Evolutionary conservation across 768 basidiomycete genomes (phyloP).

Genomic region (Macrolepiota albuminosa): DNA sequence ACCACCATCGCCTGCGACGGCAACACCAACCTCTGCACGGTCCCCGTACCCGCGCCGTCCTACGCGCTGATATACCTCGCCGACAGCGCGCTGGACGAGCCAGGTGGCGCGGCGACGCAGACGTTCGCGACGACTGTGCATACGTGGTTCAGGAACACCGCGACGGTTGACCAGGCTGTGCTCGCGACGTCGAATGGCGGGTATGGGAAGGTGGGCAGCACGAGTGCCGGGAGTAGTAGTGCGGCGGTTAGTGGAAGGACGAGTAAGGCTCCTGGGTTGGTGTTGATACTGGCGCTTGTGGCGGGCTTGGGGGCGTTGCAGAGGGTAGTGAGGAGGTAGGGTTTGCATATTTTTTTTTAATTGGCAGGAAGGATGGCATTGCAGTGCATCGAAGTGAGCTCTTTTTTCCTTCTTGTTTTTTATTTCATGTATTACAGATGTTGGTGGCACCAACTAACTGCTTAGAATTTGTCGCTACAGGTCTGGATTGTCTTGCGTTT

Average conservation of each 20-base stretch:
- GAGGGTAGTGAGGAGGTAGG: neutral
- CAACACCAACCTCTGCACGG: slow-evolving; percentile 45
- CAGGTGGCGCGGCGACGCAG: slow-evolving; percentile 18
- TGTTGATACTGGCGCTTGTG: neutral
- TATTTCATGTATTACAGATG: neutral
- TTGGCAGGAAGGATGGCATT: neutral
- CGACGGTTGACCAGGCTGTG: slow-evolving; percentile 45
- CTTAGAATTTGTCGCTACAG: neutral
- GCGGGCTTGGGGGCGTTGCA: neutral
- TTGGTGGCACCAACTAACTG: neutral
- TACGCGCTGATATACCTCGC: slow-evolving; percentile 74
- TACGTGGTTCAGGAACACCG: slow-evolving; percentile 51
- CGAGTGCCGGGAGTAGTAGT: slow-evolving; percentile 22
- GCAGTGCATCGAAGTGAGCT: neutral
- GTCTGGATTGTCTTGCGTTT: neutral
- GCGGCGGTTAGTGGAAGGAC: slow-evolving; percentile 9
- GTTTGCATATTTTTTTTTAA: neutral
- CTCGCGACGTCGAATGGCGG: slow-evolving; percentile 53
- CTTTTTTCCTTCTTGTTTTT: too few species aligned
- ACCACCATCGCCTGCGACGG: slow-evolving; percentile 60
- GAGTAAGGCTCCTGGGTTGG: neutral
- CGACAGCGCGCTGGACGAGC: slow-evolving; percentile 26
- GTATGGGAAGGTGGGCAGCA: slow-evolving; percentile 15
- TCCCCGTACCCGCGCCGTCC: slow-evolving; percentile 65
- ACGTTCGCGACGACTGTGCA: slow-evolving; percentile 58